phyloP scores from a whole-genome alignment of 208 protist genomes.

The Trypanosomatidae sp. region DNA sequence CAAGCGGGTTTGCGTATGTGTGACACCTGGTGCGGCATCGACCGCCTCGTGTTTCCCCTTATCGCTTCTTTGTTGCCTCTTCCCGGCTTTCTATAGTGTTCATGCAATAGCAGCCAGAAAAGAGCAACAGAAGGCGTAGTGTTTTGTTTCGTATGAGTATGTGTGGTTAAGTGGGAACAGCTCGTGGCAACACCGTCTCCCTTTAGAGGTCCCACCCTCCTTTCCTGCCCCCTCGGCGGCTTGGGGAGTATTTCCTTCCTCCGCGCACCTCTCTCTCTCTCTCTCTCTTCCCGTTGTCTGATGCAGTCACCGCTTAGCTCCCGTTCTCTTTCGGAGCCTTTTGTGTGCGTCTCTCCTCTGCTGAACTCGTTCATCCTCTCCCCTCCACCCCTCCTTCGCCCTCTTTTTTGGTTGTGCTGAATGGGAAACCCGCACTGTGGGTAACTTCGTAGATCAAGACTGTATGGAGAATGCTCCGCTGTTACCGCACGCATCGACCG shows the following conservation, averaged over 20 bases:
- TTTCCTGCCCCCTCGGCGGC: too few relatives aligned
- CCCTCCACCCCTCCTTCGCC: background rate
- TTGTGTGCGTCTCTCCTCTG: background rate
- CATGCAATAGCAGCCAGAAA: background rate
- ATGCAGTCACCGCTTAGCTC: background rate
- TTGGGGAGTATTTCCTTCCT: background rate
- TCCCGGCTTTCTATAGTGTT: background rate
- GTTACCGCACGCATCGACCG: background rate
- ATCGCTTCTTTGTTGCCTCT: constrained; percentile 4
- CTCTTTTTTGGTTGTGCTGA: background rate
- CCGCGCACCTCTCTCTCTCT: background rate
- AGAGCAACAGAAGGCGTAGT: background rate
- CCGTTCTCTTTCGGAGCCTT: background rate
- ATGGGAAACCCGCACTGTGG: background rate
- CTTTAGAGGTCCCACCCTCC: background rate
- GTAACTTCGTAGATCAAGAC: background rate
- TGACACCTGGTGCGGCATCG: background rate
- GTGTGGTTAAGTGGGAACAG: background rate
- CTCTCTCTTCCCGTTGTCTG: background rate
- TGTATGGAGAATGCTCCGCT: constrained; percentile 11
- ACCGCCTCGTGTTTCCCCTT: background rate
- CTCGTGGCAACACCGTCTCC: background rate
- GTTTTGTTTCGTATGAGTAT: background rate
- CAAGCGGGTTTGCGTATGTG: background rate
- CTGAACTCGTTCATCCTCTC: background rate